Evolutionary conservation across 192 early-diverging fungal genomes (phyloP).

Genomic region (Chytriomyces sp.): DNA sequence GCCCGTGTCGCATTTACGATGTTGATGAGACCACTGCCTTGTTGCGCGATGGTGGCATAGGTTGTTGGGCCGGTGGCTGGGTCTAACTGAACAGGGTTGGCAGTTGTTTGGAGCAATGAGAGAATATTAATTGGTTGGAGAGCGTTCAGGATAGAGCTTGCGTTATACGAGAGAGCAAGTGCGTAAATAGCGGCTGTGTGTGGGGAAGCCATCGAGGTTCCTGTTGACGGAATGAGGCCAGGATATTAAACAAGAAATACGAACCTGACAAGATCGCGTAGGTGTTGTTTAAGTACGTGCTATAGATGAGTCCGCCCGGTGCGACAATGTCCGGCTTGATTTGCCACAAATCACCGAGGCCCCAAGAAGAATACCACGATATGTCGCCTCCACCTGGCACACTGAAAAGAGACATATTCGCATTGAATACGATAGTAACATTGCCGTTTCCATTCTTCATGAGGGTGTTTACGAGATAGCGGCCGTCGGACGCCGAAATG

Average conservation of each 20-base stretch:
- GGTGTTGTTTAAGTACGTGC: conserved; percentile 13
- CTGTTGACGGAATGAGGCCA: conserved; percentile 31
- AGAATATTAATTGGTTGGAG: conserved; percentile 38
- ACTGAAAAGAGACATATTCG: neutral
- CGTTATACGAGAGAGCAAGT: conserved; percentile 31
- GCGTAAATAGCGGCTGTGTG: conserved; percentile 60
- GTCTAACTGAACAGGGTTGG: neutral
- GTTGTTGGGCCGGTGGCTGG: neutral
- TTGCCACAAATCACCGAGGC: neutral
- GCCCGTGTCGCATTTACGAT: conserved; percentile 60
- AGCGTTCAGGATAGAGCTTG: conserved; percentile 47
- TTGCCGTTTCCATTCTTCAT: neutral
- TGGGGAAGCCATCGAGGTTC: conserved; percentile 87
- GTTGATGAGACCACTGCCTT: conserved; percentile 77
- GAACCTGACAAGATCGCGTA: conserved; percentile 20
- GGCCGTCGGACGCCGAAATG: conserved; percentile 1
- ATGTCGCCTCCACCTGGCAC: neutral
- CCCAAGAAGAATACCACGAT: conserved; percentile 8
- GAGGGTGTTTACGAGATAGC: neutral
- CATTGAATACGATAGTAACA: neutral
- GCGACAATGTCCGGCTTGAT: conserved; percentile 39
- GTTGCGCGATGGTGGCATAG: conserved; percentile 53
- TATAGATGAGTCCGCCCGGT: conserved; percentile 36
- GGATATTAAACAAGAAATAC: neutral
- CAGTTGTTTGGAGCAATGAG: conserved; percentile 46